Base-by-base conservation (phyloP, 805 yeast genomes). In the Candida coleopterorum region DNA sequence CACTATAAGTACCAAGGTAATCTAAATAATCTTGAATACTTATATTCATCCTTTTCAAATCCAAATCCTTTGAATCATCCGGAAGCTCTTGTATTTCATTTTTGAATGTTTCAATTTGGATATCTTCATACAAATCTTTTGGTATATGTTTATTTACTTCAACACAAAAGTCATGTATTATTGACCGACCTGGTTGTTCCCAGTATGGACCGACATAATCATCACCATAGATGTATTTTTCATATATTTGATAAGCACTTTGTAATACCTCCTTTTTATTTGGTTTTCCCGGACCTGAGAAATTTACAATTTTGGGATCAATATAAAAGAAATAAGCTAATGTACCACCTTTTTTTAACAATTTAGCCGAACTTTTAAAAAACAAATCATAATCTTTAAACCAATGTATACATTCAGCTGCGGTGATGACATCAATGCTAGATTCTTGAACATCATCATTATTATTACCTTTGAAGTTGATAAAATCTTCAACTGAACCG, bases 161-260 rank as follows among this genome's bases (percentile, higher is more conserved):
- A 11, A 44, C 49, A 43, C 73, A 67, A 39, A 68, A 50, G 6
- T 60, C 43, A 35, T 79, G 61, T 23, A 89, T 56, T 10, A 72
- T 60, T 5, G 51, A 37, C 32, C 95, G 65, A 0, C 96, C 97
- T 0, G 95, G 93, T 46, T 81, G 83, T 48, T 85, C 84, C 97
- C 97, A 89, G 52, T 76, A 76, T 0, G 79, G 78, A 0, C 89
- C 89, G 31, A 82, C 53, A 29, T 51, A 61, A 2, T 56, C 50
- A 32, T 61, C 63, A 18, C 64, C 68, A 44, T 74, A 74, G 5
- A 60, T 63, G 33, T 64, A 56, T 28, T 65, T 57, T 29, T 56
- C 48, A 59, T 70, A 64, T 15, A 58, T 41, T 8, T 50, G 44
- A 20, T 42, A 35, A 1, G 64, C 62, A 26, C 38, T 50, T 16